Evolutionary conservation across 2,329 filamentous ascomycete genomes (phyloP).

Genomic region (Colletotrichum siamense): DNA sequence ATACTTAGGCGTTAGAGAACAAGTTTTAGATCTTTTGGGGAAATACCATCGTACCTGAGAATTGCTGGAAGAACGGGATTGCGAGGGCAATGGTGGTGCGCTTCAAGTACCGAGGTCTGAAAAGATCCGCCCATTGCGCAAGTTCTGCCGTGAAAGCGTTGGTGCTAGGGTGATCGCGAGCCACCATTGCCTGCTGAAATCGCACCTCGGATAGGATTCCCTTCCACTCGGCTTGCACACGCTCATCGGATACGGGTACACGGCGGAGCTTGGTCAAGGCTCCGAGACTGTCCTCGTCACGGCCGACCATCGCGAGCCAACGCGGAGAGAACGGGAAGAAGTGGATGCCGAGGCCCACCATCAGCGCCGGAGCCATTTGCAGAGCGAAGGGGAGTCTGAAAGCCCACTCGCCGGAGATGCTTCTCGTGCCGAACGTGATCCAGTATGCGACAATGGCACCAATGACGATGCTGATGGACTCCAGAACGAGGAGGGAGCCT

Average conservation of each 20-base stretch:
- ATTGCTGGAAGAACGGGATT: constrained; percentile 30
- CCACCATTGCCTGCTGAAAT: constrained; percentile 45
- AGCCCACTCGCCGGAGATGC: constrained; percentile 44
- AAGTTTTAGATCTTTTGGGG: background rate
- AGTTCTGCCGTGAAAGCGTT: constrained; percentile 46
- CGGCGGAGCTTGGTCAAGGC: constrained; percentile 42
- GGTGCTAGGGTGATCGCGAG: constrained; percentile 40
- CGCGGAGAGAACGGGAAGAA: constrained; percentile 52
- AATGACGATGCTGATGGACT: constrained; percentile 54
- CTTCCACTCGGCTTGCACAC: constrained; percentile 52
- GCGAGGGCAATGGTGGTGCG: constrained; percentile 44
- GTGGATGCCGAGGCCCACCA: constrained; percentile 44
- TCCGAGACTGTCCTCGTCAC: constrained; percentile 42
- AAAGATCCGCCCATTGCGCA: constrained; percentile 50
- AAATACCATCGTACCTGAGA: background rate
- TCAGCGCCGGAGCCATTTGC: constrained; percentile 46
- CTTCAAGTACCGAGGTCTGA: constrained; percentile 47
- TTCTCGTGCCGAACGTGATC: constrained; percentile 57
- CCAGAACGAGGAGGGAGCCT: constrained; percentile 51
- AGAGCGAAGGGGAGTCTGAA: constrained; percentile 53
- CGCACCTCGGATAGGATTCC: constrained; percentile 54
- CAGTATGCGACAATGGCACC: constrained; percentile 59
- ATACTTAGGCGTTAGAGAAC: background rate
- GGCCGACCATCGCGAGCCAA: constrained; percentile 45
- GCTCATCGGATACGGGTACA: constrained; percentile 44